Evolutionary conservation across 345 rosid genomes (phyloP).

Genomic region (Lepidium didymum): DNA sequence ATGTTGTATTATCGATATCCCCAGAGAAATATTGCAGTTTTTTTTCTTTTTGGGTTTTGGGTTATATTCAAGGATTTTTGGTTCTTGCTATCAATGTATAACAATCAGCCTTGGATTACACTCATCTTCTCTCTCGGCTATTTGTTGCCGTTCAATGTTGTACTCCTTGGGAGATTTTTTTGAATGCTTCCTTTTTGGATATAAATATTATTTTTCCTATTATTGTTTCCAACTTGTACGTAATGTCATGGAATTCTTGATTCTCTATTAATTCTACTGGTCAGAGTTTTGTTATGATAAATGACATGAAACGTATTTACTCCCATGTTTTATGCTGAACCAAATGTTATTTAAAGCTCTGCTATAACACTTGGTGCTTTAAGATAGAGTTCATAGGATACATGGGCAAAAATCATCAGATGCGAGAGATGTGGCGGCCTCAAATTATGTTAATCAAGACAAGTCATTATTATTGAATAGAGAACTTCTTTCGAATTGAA

Average conservation of each 20-base stretch:
- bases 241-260: not conserved
- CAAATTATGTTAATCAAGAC: not conserved
- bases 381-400: no score
- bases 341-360: no score
- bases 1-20: slow-evolving; percentile 27
- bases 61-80: slow-evolving; percentile 25
- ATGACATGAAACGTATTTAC: no score
- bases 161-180: slow-evolving; percentile 10
- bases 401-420: no score
- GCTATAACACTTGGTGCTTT: no score
- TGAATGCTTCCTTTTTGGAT: slow-evolving; percentile 6
- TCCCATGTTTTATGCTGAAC: no score
- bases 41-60: not conserved
- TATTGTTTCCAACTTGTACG: not conserved
- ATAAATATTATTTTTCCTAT: slow-evolving; percentile 5
- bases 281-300: no score
- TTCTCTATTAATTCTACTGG: no score
- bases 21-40: slow-evolving; percentile 16
- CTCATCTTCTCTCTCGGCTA: slow-evolving; percentile 11
- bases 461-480: not conserved
- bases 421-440: not conserved
- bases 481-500: not conserved
- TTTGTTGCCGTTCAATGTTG: slow-evolving; percentile 22
- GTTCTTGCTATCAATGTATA: slow-evolving; percentile 24
- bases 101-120: slow-evolving; percentile 25